A percentile compares a stretch with the other conserved stretches of the same genome.
These are phyloP conservation scores for Fusarium haematococcum DNA, from an alignment of 2,329 filamentous ascomycete species.

Conservation along the genomic window DNA sequence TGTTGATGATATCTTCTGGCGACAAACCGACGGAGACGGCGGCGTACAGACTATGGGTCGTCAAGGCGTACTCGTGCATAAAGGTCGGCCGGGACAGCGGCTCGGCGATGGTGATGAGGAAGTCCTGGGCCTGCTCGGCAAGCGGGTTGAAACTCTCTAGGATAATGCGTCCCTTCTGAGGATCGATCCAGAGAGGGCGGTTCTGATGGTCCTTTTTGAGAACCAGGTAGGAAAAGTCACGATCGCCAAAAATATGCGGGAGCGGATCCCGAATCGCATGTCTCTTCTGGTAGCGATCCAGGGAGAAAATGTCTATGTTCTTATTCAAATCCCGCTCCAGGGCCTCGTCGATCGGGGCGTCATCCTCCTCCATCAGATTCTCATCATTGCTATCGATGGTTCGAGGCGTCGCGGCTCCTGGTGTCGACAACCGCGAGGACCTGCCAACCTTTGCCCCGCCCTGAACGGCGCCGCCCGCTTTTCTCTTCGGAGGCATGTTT, in stretches of 20 bases:
- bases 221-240: slow-evolving; percentile 84
- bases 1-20: slow-evolving; percentile 89
- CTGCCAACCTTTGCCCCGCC: slow-evolving; percentile 67
- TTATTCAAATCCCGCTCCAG: slow-evolving; percentile 67
- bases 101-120: slow-evolving; percentile 95
- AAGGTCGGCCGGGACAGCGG: slow-evolving; percentile 90
- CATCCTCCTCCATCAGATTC: slow-evolving; percentile 55
- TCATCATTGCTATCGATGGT: slow-evolving; percentile 69
- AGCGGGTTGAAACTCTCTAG: slow-evolving; percentile 94
- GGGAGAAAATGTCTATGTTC: slow-evolving; percentile 70
- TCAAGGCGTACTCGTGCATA: slow-evolving; percentile 93
- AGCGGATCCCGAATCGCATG: slow-evolving; percentile 58
- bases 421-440: slow-evolving; percentile 69
- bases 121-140: slow-evolving; percentile 89
- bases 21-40: slow-evolving; percentile 95
- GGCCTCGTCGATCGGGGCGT: slow-evolving; percentile 62
- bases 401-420: slow-evolving; percentile 69
- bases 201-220: slow-evolving; percentile 91
- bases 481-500: slow-evolving; percentile 77
- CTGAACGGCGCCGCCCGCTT: slow-evolving; percentile 65
- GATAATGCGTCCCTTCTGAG: slow-evolving; percentile 86
- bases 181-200: slow-evolving; percentile 94
- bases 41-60: slow-evolving; percentile 92
- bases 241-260: slow-evolving; percentile 59
- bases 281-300: slow-evolving; percentile 63